Base-by-base conservation (phyloP, 441 rosid genomes). In the Euphorbia neoarborescens region DNA sequence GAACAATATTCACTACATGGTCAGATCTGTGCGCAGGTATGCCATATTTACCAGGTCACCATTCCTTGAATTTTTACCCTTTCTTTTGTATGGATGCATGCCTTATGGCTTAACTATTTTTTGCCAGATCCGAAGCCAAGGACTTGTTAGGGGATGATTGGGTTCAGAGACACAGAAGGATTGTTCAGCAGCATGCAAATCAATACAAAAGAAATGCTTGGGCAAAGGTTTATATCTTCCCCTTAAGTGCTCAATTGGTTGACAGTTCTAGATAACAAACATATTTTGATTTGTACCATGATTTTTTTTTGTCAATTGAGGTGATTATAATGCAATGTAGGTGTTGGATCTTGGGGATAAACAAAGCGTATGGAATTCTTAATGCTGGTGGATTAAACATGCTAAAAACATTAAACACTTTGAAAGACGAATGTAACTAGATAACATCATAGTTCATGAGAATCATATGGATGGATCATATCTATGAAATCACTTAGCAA, bases 1-100 rank as follows among this genome's bases (percentile, higher is more conserved):
- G 98, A 94, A 94, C 79, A 94, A 94, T 79, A 90, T 91, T 78
- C 99, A 94, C 78, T 91, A 94, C 76, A 94, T 94, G 95, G 99
- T 94, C 85, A 87, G 97, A 91, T 91, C 99, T 71, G 99, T 94
- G 38, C 95, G 97, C 62, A 90, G 99, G 97, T 93, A 72, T 48
- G 86, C 73, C 40, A 51, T 65, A 38, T 59, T 48, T 10, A 56
- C 50, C 53, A 24, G 32, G 65, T 69, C 25, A 48, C 68, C 63
- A 53, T 46, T 59, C 66, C 64, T 8, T 40, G 34, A 67, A 65
- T 38, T 65, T 28, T 73, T 69, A 14, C 38, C 17, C 12, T 38
- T 67, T 24, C 2, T 58, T 42, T 59, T 38, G 6, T 34, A 15
- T 48, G 5, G n/a, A 20, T 66, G 68, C 22, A 62, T 46, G 35